Evolutionary conservation across 2,329 filamentous ascomycete genomes (phyloP).

Genomic region (Hymenoscyphus linearis): DNA sequence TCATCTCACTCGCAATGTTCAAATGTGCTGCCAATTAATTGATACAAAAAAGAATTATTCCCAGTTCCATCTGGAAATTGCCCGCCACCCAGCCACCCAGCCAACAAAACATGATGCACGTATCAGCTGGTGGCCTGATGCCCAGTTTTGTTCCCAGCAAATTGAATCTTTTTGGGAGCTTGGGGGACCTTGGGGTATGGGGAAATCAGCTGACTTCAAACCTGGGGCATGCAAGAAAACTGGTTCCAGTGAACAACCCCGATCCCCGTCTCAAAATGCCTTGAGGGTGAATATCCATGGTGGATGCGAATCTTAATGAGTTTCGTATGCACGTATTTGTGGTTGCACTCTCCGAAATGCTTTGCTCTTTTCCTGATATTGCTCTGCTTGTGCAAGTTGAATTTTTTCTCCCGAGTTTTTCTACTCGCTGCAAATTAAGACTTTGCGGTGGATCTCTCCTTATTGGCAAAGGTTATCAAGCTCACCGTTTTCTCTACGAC

Average conservation of each 20-base stretch:
- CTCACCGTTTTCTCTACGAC: neutral
- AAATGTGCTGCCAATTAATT: neutral
- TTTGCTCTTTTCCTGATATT: neutral
- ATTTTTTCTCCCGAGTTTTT: neutral
- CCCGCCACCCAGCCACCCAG: neutral
- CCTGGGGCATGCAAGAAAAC: neutral
- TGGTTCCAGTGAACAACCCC: neutral
- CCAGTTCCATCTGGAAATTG: neutral
- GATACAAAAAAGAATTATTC: neutral
- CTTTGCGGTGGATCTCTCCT: neutral
- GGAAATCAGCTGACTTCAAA: neutral
- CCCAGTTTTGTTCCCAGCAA: neutral
- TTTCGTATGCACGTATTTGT: neutral
- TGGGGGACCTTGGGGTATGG: neutral
- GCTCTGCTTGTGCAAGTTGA: neutral
- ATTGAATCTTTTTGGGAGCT: neutral
- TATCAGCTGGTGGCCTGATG: neutral
- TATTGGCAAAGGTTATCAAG: neutral
- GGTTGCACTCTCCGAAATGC: neutral
- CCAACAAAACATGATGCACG: neutral
- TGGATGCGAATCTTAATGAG: neutral
- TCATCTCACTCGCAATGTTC: too few species aligned
- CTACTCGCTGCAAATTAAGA: neutral
- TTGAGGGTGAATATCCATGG: neutral
- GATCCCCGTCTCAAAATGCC: neutral